phyloP scores from a whole-genome alignment of 2,329 filamentous ascomycete species.

The Fusarium pseudoanthophilum region DNA sequence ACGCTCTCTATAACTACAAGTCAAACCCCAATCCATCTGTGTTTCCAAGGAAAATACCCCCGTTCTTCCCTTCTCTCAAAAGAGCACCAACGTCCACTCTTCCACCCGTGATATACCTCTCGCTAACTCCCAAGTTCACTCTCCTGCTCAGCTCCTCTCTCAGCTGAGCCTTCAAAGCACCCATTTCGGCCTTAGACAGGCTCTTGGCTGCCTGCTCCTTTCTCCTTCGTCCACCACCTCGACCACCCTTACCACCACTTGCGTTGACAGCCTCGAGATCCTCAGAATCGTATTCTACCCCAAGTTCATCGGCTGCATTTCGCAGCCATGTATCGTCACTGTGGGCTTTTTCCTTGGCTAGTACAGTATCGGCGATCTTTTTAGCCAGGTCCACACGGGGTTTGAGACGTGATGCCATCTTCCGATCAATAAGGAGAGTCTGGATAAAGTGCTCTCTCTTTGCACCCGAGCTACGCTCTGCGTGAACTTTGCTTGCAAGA shows the following conservation, averaged over 20 bases:
- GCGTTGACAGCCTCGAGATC: slow-evolving; percentile 86
- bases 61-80: slow-evolving; percentile 67
- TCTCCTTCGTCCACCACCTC: slow-evolving; percentile 77
- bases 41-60: slow-evolving; percentile 51
- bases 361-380: slow-evolving; percentile 80
- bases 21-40: slow-evolving; percentile 53
- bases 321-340: slow-evolving; percentile 88
- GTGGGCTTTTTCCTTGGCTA: slow-evolving; percentile 88
- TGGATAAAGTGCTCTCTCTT: slow-evolving; percentile 75
- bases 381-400: slow-evolving; percentile 85
- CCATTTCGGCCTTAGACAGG: slow-evolving; percentile 79
- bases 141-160: slow-evolving; percentile 75
- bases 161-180: slow-evolving; percentile 75
- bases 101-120: slow-evolving; percentile 84
- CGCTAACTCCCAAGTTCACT: slow-evolving; percentile 88
- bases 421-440: slow-evolving; percentile 84
- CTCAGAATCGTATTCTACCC: slow-evolving; percentile 92
- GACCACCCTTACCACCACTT: slow-evolving; percentile 69
- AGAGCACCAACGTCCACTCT: slow-evolving; percentile 84
- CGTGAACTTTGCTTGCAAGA: slow-evolving; percentile 89
- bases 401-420: slow-evolving; percentile 79
- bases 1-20: slow-evolving; percentile 32
- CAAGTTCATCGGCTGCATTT: slow-evolving; percentile 88
- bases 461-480: slow-evolving; percentile 57
- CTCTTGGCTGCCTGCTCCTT: slow-evolving; percentile 77